phyloP scores from a whole-genome alignment of 2,329 filamentous ascomycete genomes.

The Trichoderma koningii region DNA sequence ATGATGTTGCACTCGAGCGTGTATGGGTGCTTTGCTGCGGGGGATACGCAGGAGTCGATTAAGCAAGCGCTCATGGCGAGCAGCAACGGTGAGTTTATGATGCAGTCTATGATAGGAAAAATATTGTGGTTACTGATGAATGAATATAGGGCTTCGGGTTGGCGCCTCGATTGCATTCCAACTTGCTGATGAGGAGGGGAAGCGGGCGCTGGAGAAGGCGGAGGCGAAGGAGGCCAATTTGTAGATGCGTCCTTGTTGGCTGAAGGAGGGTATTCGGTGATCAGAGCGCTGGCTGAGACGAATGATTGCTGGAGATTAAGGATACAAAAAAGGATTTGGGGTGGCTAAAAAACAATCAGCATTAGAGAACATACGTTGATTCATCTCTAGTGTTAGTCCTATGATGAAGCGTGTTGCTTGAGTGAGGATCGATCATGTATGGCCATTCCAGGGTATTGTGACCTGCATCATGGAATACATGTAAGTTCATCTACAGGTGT shows the following conservation, averaged over 20 bases:
- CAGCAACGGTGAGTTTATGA: conserved; percentile 14
- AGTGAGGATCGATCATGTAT: too few relatives aligned
- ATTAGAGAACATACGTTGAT: too few relatives aligned
- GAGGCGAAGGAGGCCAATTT: background rate
- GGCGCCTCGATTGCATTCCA: conserved; percentile 23
- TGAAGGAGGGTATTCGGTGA: too few relatives aligned
- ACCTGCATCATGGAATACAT: too few relatives aligned
- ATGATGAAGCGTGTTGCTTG: too few relatives aligned
- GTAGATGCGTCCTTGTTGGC: background rate
- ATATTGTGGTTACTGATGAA: background rate
- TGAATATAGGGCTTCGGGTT: conserved; percentile 15
- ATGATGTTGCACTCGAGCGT: conserved; percentile 55
- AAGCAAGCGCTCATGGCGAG: conserved; percentile 26
- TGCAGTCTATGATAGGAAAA: too few relatives aligned
- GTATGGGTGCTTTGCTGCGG: conserved; percentile 55
- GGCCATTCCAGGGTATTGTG: too few relatives aligned
- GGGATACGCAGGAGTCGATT: conserved; percentile 45
- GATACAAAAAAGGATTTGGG: too few relatives aligned
- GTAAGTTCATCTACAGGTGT: too few relatives aligned
- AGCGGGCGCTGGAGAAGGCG: conserved; percentile 9
- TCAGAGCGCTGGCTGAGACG: too few relatives aligned
- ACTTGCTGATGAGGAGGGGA: conserved; percentile 22
- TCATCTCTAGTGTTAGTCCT: background rate
- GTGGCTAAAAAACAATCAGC: too few relatives aligned
- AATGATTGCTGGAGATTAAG: too few relatives aligned